Base-by-base conservation (phyloP, 1,284 basidiomycete genomes). In the Phenoliferia sp. region DNA sequence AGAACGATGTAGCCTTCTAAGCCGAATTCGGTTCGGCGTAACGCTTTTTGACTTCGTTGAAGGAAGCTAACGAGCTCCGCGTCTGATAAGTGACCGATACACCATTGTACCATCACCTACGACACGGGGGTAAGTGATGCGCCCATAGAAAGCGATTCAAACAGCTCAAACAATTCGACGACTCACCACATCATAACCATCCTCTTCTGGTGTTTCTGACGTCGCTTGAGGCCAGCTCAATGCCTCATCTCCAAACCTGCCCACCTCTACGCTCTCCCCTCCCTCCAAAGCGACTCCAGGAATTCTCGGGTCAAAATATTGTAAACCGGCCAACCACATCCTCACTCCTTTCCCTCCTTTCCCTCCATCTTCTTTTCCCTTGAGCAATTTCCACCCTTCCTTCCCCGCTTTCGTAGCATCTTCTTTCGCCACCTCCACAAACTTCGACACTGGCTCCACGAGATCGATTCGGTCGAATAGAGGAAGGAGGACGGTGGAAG, bases 81-180 rank as follows among this genome's bases (percentile, higher is more conserved):
- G 76, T 94, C 88, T 62, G 83, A 85, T 69, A 95, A 71, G 73
- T 74, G 69, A n/a, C 90, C 90, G 17, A 95, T 83, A 81, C 92
- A 94, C 94, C 94, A 96, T 78, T 96, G 94, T 75, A 91, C 92
- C 94, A 91, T 93, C 66, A 94, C 85, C 48, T 44, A 12, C 22
- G 39, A 22, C 12, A 44, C n/a, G n/a, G n/a, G n/a, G n/a, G n/a
- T n/a, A n/a, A n/a, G n/a, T n/a, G n/a, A n/a, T n/a, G n/a, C n/a
- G n/a, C n/a, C n/a, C n/a, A n/a, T n/a, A n/a, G n/a, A n/a, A n/a
- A n/a, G n/a, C n/a, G n/a, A n/a, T n/a, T n/a, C n/a, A n/a, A n/a
- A n/a, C n/a, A n/a, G n/a, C n/a, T n/a, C n/a, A n/a, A n/a, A n/a
- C n/a, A n/a, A n/a, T n/a, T n/a, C n/a, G n/a, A n/a, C 22, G 48